Evolutionary conservation across 345 rosid species (phyloP), one percentile per base, ranked within the genome.

Genomic region (Brassica cretica): DNA sequence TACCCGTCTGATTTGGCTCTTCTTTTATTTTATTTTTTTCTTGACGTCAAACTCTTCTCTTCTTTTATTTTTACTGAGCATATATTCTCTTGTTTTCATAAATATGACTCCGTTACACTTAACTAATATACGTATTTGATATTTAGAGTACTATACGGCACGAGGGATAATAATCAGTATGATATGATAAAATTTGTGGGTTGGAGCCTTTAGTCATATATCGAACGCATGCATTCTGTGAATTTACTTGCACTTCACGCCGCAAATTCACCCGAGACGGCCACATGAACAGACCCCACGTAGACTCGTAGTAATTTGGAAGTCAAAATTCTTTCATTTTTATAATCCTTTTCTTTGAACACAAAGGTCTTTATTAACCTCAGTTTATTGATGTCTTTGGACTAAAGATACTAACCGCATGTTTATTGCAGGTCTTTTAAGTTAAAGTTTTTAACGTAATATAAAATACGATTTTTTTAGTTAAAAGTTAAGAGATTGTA

Each of bases 241-340:
- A 44, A 46, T 66, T 72, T 46, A 78, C 82, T 66, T 72, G 82
- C 77, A 72, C 70, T 73, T 49, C 49, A 67, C 78, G 82, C 65
- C 56, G 64, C 70, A 67, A 39, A 73, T 67, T 67, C 64, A n/a
- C 70, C 61, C 14, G 69, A 18, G 73, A 59, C 21, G 81, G 27
- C 73, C 77, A 78, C 81, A 73, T 78, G 73, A 18, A 66, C 24
- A 35, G n/a, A 58, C 29, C 15, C 46, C 10, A 7, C 21, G 25
- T 55, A 49, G 55, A 5, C 56, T 55, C 8, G 30, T 55, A 25
- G 24, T 39, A 29, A 3, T 56, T 35, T 58, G 8, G 11, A 49
- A 78, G 69, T 55, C 73, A 18, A 73, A 79, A 49, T 10, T 58
- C 29, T 67, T 46, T 63, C 10, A 2, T 15, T 66, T 66, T 29